Base-by-base conservation (phyloP, 441 rosid genomes). In the Croton laevigatus region DNA sequence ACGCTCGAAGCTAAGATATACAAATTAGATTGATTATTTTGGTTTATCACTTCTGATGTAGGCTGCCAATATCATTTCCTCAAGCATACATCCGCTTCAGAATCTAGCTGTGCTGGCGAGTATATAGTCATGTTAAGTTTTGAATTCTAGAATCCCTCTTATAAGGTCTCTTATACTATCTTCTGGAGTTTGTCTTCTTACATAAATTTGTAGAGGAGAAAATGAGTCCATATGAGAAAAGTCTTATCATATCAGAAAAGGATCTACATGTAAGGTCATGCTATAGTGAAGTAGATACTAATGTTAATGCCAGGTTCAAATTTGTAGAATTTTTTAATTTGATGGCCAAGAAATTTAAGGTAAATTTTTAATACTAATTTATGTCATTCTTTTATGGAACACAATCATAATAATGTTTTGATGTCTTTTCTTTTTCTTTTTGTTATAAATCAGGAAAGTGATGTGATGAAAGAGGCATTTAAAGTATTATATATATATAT, bases 31-130 rank as follows among this genome's bases (percentile, higher is more conserved):
- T 2, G 32, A 27, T 27, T 2, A 27, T 27, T 57, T 45, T 20
- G 64, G 53, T 44, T 61, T 48, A 36, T 27, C 16, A 23, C 49
- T 19, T 59, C 6, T 58, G 59, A 45, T 76, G 57, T 76, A 89
- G 97, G 97, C 80, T 58, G 85, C 88, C 69, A 93, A 79, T 69
- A 81, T 87, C 73, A 87, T 93, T 70, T 85, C 79, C 64, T 86
- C 94, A 6, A 86, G 88, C 78, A 93, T 91, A 75, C 97, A 93
- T 69, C 91, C 98, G 66, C 82, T 85, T 74, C 93, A 88, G 75
- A 91, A 91, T 81, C 14, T 82, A 49, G 79, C 69, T 72, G 88
- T 78, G 57, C 72, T 87, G 71, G 96, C 87, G 22, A 74, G 86
- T 76, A 23, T 61, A 27, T 1, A 27, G 2, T 27, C 32, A 27